Percentiles rank a stretch among this genome's conserved stretches.
Evolutionary conservation across 2,329 filamentous ascomycete species (phyloP).

Genomic region (Neofusicoccum sp.): DNA sequence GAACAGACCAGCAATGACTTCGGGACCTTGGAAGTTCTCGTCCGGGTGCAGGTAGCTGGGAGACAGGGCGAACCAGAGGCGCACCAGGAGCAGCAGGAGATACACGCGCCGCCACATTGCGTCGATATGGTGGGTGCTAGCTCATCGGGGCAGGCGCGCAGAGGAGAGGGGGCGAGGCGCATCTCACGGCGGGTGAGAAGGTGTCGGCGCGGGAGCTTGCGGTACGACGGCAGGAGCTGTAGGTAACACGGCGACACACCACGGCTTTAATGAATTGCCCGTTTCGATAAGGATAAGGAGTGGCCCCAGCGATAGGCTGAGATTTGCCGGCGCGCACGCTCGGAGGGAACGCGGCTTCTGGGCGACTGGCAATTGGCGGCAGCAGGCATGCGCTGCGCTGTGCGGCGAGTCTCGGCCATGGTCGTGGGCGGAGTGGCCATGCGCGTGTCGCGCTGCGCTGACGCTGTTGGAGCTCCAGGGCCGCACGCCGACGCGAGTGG

Average conservation of each 20-base stretch:
- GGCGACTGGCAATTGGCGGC: background rate
- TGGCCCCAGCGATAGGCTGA: slow-evolving; percentile 3
- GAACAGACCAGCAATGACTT: slow-evolving; percentile 87
- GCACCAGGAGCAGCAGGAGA: slow-evolving; percentile 79
- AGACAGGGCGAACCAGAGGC: slow-evolving; percentile 90
- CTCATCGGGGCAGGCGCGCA: background rate
- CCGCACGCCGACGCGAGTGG: background rate
- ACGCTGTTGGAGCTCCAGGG: background rate
- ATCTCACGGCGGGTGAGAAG: background rate
- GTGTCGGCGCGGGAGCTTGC: background rate
- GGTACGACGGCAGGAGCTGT: background rate
- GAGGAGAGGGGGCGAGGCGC: background rate
- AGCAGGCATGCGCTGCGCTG: background rate
- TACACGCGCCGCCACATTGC: slow-evolving; percentile 91
- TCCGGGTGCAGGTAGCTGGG: slow-evolving; percentile 98
- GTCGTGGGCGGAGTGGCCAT: background rate
- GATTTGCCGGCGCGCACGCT: background rate
- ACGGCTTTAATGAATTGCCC: slow-evolving; percentile 13
- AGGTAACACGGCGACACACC: background rate
- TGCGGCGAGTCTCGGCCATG: background rate
- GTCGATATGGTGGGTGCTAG: background rate
- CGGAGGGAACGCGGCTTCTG: slow-evolving; percentile 1
- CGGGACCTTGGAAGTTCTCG: slow-evolving; percentile 98
- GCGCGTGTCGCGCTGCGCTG: background rate
- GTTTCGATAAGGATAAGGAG: slow-evolving; percentile 17